Percentiles rank a stretch among this genome's conserved stretches.
These are phyloP conservation scores for Leccinum variicolor DNA, from an alignment of 768 basidiomycete genomes.

Conservation along the genomic window DNA sequence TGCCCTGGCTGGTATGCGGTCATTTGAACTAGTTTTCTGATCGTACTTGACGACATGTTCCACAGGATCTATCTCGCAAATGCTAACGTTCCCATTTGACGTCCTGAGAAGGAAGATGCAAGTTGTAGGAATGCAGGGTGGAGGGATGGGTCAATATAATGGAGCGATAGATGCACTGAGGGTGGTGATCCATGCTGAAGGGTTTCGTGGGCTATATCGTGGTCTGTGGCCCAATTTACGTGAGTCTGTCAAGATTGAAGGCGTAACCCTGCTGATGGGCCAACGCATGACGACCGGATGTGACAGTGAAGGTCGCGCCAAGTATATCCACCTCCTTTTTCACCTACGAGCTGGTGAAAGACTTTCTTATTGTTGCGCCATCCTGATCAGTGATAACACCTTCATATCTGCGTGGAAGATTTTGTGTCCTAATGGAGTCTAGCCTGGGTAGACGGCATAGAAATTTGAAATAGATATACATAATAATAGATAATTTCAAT, in stretches of 20 bases:
- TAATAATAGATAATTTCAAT: constrained; percentile 4
- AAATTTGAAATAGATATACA: neutral
- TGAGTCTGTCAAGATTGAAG: constrained; percentile 37
- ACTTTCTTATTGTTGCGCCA: constrained; percentile 37
- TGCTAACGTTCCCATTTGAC: constrained; percentile 94
- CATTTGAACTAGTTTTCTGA: neutral
- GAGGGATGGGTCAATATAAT: constrained; percentile 61
- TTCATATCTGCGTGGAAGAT: neutral
- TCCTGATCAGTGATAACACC: constrained; percentile 1
- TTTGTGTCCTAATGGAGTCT: neutral
- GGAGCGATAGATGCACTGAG: constrained; percentile 78
- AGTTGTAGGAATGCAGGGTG: constrained; percentile 73
- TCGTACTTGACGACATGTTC: constrained; percentile 4
- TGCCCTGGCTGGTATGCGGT: constrained; percentile 68
- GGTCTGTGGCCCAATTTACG: constrained; percentile 88
- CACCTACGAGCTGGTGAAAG: constrained; percentile 70
- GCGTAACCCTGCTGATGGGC: constrained; percentile 3
- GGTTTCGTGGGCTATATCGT: constrained; percentile 72
- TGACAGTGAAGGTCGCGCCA: constrained; percentile 82
- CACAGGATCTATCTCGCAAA: constrained; percentile 85
- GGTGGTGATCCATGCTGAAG: constrained; percentile 70
- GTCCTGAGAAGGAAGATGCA: constrained; percentile 96
- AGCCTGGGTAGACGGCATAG: neutral
- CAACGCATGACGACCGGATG: constrained; percentile 8
- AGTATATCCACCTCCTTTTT: constrained; percentile 87